Evolutionary conservation across 805 yeast species (phyloP).

Genomic region (Candida golubevii): DNA sequence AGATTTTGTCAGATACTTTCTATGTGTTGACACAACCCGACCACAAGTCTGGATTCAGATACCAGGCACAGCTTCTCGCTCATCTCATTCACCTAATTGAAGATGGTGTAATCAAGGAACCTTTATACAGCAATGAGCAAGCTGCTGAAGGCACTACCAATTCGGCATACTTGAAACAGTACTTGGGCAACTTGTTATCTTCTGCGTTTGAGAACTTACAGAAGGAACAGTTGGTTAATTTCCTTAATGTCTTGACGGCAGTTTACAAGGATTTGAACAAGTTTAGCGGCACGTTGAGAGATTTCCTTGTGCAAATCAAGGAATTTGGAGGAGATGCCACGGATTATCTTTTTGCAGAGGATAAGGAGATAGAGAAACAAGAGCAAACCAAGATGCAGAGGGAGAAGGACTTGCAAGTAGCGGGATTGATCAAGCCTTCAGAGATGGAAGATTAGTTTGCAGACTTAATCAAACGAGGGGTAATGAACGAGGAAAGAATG

Average conservation of each 20-base stretch:
- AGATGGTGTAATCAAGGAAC: constrained; percentile 66
- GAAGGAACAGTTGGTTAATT: constrained; percentile 74
- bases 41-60: constrained; percentile 92
- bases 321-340: constrained; percentile 95
- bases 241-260: constrained; percentile 70
- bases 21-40: constrained; percentile 94
- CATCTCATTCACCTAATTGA: constrained; percentile 80
- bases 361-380: constrained; percentile 68
- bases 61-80: constrained; percentile 81
- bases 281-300: constrained; percentile 84
- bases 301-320: constrained; percentile 92
- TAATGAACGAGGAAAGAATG: background rate
- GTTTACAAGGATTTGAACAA: constrained; percentile 69
- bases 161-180: constrained; percentile 71
- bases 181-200: constrained; percentile 72
- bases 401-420: constrained; percentile 80
- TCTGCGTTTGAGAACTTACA: constrained; percentile 92
- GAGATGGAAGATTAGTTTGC: constrained; percentile 69
- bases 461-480: background rate
- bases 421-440: constrained; percentile 91
- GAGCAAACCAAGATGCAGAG: constrained; percentile 69
- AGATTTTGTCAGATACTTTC: constrained; percentile 87
- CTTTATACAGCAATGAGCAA: constrained; percentile 74
- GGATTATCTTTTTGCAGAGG: constrained; percentile 92
- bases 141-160: constrained; percentile 86